Evolutionary conservation across 2,329 filamentous ascomycete species (phyloP), one percentile per base, ranked within the genome.

Genomic region (Pseudopithomyces maydicus): DNA sequence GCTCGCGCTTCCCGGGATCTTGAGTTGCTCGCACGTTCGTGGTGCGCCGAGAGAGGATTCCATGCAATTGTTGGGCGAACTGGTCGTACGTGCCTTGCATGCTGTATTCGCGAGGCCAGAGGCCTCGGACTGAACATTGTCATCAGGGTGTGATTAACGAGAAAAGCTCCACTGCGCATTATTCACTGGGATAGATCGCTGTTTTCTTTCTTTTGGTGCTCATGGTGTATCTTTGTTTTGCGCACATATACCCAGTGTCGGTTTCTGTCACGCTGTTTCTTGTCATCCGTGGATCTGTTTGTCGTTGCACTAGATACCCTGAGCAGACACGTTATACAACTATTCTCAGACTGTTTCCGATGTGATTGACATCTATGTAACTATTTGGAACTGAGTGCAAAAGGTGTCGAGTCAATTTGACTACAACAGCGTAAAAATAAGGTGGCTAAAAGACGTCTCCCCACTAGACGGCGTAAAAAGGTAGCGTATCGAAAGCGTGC

Each of bases 21-120:
- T 69, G 89, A 92, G 74, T 82, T 92, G 8, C 76, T 93, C 51
- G 88, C 88, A 1, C 80, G 90, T 47, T 89, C 90, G 1, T 81
- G 91, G 63, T 93, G 90, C 70, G 88, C 90, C 0, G 86, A 90
- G 68, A 86, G 84, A 63, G 90, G 90, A 2, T 88, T 88, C 81
- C 89, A 92, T 70, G 90, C 90, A 20, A 71, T 93, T 17, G 81
- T 93, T 60, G 90, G 88, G 58, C 81, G 88, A 50, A 80, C 82
- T 38, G 84, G 85, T 62, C 81, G 89, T 58, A 89, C 88, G 0
- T 94, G 90, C 69, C 74, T 93, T 35, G 84, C 85, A 3, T 94
- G 90, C 74, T 89, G 88, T 39, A 85, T 94, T 42, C 82, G 90
- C 17, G 90, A 94, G 77, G 90, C 89, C 0, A 86, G 86, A 5